A percentile compares a stretch with the other conserved stretches of the same genome.
phyloP scores from a whole-genome alignment of 2,329 filamentous ascomycete genomes.

The Ustilaginoidea virens region DNA sequence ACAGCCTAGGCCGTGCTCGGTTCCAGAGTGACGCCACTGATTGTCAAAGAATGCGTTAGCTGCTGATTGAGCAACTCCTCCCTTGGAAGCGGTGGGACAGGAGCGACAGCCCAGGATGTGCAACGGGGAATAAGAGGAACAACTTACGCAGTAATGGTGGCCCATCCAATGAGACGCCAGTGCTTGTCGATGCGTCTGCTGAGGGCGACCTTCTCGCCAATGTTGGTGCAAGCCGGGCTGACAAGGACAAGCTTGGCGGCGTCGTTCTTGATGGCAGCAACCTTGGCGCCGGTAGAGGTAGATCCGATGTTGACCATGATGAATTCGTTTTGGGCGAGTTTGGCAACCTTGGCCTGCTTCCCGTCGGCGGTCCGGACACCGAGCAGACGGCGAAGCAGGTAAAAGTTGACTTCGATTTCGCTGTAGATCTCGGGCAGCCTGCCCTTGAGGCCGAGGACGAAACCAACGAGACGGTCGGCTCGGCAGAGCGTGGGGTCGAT shows the following conservation, averaged over 20 bases:
- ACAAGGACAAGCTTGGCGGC: slow-evolving; percentile 89
- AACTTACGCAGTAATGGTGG: slow-evolving; percentile 57
- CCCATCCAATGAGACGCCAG: slow-evolving; percentile 91
- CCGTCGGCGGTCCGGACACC: slow-evolving; percentile 96
- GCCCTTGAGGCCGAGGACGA: slow-evolving; percentile 90
- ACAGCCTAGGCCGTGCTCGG: slow-evolving; percentile 27
- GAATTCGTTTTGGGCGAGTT: slow-evolving; percentile 95
- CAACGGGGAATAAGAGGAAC: neutral
- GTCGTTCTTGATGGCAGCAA: slow-evolving; percentile 93
- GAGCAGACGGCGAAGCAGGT: slow-evolving; percentile 81
- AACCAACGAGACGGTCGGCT: slow-evolving; percentile 96
- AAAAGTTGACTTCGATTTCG: slow-evolving; percentile 99
- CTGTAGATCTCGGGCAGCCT: slow-evolving; percentile 93
- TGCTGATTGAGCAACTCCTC: too few relatives aligned
- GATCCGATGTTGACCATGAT: slow-evolving; percentile 99
- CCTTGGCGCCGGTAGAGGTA: slow-evolving; percentile 93
- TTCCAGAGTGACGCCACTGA: slow-evolving; percentile 39
- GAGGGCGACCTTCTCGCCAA: slow-evolving; percentile 95
- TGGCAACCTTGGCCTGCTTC: slow-evolving; percentile 98
- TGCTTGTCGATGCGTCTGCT: slow-evolving; percentile 97
- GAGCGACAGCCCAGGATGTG: neutral
- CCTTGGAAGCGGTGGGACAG: neutral
- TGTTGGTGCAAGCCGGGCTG: slow-evolving; percentile 87
- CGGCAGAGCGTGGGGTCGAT: slow-evolving; percentile 96
- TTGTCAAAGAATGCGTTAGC: slow-evolving; percentile 2